Evolutionary conservation across 805 yeast genomes (phyloP), one percentile per base, ranked within the genome.

Genomic region (Helenozyma rhizophorensis): DNA sequence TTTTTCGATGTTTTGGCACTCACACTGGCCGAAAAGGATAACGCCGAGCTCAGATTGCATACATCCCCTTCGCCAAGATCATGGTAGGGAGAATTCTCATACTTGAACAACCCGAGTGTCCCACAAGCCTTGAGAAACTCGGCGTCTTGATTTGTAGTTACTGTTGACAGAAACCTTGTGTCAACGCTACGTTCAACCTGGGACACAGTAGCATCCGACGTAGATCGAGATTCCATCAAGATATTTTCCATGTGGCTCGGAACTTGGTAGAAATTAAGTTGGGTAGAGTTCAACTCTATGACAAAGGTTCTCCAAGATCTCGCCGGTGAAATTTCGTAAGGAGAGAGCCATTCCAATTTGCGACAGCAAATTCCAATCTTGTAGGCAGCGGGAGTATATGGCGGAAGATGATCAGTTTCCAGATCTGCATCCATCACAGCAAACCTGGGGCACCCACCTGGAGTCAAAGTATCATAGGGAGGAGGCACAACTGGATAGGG

Each of bases 211-310:
- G 8, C 8, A 8, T 17, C 19, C 7, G 19, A 17, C 8, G 8
- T 8, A 8, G 19, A 8, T 6, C 30, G 27, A 4, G 34, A 28
- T 9, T 43, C 30, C 28, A 56, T 25, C 6, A 62, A 27, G 14
- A 54, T 52, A 14, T 39, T 43, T 33, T 65, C 70, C 22, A 61
- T 33, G 23, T 48, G 44, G 15, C 45, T 46, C 2, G 72, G 70
- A 5, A 66, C 62, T 12, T 57, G 48, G 54, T 83, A 84, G 34
- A 89, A 62, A 55, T 83, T 83, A 22, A 89, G 61, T 59, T 86
- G 95, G 2, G 97, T 89, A 13, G 90, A 84, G 64, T 89, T 87
- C 31, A 89, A 63, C 50, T 83, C 94, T 56, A 86, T 66, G 14
- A 83, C 65, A 27, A 72, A 71, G 26, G 71, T 64, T 45, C 68